Conservation (phyloP, 306 rosid genomes). For the Heteromeles arbutifolia region DNA sequence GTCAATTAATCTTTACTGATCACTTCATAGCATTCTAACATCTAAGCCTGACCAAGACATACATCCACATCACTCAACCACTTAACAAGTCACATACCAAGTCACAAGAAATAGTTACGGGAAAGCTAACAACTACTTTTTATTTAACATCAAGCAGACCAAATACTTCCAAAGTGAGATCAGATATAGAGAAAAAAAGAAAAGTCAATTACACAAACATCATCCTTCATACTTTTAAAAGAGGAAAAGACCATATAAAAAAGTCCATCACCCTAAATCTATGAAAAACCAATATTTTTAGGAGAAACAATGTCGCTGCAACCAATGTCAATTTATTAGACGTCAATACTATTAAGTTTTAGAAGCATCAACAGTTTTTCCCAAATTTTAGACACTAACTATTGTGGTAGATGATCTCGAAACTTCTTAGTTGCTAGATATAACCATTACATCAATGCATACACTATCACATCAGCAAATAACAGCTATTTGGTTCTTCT, state of each 20-base stretch:
- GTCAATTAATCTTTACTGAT: background rate
- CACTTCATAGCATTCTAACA: background rate
- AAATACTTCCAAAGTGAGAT: background rate
- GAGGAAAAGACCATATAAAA: background rate
- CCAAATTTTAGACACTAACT: background rate
- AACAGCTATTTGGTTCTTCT: background rate
- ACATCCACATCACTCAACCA: background rate
- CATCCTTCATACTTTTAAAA: background rate
- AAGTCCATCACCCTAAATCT: background rate
- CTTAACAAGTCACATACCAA: background rate
- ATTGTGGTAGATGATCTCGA: background rate
- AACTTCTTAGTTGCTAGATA: background rate
- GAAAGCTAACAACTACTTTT: background rate
- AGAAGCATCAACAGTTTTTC: background rate
- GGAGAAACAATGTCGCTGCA: background rate
- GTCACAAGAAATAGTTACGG: background rate
- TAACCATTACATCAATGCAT: background rate
- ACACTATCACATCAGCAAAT: background rate
- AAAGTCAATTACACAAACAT: background rate
- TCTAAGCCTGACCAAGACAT: background rate
- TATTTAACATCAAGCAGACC: background rate
- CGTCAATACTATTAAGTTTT: background rate
- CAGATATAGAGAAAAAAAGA: background rate
- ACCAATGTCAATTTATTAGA: background rate
- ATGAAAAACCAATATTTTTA: background rate